Evolutionary conservation across 2,329 filamentous ascomycete species (phyloP).

Genomic region (Magnaporthiopsis incrustans): DNA sequence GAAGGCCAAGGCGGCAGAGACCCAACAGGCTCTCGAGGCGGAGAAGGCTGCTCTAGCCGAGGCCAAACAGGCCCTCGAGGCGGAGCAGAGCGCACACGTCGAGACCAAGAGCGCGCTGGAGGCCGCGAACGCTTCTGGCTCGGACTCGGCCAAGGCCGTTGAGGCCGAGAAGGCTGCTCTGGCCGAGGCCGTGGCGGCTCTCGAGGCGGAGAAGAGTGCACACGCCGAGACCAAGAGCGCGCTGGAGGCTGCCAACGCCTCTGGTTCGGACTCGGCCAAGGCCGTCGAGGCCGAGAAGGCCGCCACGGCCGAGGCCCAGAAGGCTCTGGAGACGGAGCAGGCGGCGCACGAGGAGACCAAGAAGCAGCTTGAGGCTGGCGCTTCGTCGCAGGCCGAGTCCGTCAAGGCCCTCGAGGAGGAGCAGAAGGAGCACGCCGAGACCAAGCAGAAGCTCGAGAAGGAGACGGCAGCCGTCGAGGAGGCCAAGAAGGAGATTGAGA

Average conservation of each 20-base stretch:
- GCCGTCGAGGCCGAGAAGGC: conserved; percentile 1
- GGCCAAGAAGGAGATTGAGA: conserved; percentile 3
- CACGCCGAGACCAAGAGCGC: conserved; percentile 7
- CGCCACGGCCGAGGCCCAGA: conserved; percentile 1
- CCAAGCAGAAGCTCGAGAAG: conserved; percentile 1
- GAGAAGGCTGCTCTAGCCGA: conserved; percentile 6
- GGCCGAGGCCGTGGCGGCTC: conserved; percentile 3
- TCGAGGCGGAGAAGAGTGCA: conserved; percentile 7
- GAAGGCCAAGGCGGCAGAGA: conserved; percentile 1
- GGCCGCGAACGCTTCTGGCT: not conserved
- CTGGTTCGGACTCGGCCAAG: conserved; percentile 1
- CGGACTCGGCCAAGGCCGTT: conserved; percentile 2
- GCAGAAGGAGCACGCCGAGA: conserved; percentile 1
- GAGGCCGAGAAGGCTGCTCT: conserved; percentile 5
- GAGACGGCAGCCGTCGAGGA: not conserved
- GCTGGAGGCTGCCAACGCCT: conserved; percentile 1
- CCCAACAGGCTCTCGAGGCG: conserved; percentile 1
- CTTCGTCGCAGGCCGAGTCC: not conserved
- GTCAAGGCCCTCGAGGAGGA: conserved; percentile 2
- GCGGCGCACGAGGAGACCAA: conserved; percentile 1
- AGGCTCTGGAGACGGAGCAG: conserved; percentile 1
- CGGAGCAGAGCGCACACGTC: conserved; percentile 6
- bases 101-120: conserved; percentile 6
- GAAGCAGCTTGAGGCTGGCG: not conserved
- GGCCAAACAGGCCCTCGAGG: conserved; percentile 5